Base-by-base conservation (phyloP, 2,329 filamentous ascomycete species). In the Calycina herbarum region DNA sequence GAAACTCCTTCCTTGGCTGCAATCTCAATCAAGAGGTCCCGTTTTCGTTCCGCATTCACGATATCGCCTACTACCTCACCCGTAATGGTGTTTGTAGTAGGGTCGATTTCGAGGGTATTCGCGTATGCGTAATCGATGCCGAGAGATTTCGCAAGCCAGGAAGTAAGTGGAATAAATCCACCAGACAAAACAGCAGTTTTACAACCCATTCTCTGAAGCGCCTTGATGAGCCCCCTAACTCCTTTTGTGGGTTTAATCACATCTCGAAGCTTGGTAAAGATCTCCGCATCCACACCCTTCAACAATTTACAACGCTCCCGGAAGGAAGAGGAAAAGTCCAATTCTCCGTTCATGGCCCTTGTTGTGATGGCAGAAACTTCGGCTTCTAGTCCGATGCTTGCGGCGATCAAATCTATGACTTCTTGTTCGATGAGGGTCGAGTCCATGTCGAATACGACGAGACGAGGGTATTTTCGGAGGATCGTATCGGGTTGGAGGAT, bases 381-480 rank as follows among this genome's bases (percentile, higher is more conserved):
- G 62, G 88, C 88, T 72, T 92, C 88, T n/a, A 96, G 85, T 62
- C 93, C 92, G 1, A 97, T 87, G 45, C 90, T 90, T 63, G 90
- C 88, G 3, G 95, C 95, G 64, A 99, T 89, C 73, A 98, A 89
- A 78, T 99, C 95, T 76, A 99, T 98, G 67, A 97, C 94, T 80
- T 99, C 95, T 78, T 99, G 94, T 63, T 94, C 91, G 76, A 99
- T 98, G 67, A 99, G 85, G 0, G 95, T 99, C 78, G 91, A 95
- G 80, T 99, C 95, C 95, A 99, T 99, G 78, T 99, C 95, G 75
- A 99, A 99, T 38, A 97, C 92, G 3, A 94, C 93, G 11, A 98
- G 83, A 8, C 94, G 87, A 70, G 94, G 94, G 78, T 96, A 87
- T 33, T 89, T 85, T 66, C 93, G 84, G 82, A 89, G 93, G 38